Conservation (phyloP, 2,329 filamentous ascomycete species). For the Talaromyces sp. region DNA sequence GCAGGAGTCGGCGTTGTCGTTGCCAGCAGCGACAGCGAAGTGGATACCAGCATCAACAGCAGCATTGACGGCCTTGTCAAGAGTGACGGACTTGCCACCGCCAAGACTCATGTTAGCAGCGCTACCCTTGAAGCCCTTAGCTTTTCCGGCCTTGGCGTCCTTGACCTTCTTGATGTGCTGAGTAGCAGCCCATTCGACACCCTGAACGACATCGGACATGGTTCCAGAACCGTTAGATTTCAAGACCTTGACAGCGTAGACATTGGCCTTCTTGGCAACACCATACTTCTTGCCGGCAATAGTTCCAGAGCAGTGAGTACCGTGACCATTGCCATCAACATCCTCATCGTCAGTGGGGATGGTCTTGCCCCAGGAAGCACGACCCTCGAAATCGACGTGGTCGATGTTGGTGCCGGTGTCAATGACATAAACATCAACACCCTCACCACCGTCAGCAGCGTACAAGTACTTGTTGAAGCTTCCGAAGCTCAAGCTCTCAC, state of each 20-base stretch:
- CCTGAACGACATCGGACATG: constrained; percentile 98
- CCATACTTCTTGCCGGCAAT: constrained; percentile 98
- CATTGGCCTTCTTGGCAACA: constrained; percentile 96
- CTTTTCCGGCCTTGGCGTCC: constrained; percentile 79
- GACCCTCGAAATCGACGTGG: constrained; percentile 96
- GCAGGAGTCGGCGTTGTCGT: constrained; percentile 98
- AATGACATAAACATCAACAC: constrained; percentile 97
- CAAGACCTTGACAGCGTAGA: constrained; percentile 98
- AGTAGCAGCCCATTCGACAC: constrained; percentile 90
- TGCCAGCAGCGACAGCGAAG: constrained; percentile 97
- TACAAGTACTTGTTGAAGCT: constrained; percentile 99
- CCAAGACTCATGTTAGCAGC: constrained; percentile 99
- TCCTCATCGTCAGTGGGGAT: constrained; percentile 83
- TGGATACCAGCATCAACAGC: constrained; percentile 89
- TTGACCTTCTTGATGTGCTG: constrained; percentile 73
- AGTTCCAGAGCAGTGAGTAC: constrained; percentile 98
- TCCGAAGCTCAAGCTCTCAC: constrained; percentile 79
- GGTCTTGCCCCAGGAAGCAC: constrained; percentile 95
- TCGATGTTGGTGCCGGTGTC: constrained; percentile 93
- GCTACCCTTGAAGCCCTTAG: constrained; percentile 97
- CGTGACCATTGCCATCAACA: constrained; percentile 94
- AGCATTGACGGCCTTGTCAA: constrained; percentile 91
- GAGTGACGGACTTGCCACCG: constrained; percentile 89
- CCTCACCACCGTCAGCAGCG: constrained; percentile 83
- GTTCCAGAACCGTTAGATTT: constrained; percentile 94